These are phyloP conservation scores for Skeletonema tropicum DNA, from an alignment of 108 stramenopile species.

Conservation along the genomic window DNA sequence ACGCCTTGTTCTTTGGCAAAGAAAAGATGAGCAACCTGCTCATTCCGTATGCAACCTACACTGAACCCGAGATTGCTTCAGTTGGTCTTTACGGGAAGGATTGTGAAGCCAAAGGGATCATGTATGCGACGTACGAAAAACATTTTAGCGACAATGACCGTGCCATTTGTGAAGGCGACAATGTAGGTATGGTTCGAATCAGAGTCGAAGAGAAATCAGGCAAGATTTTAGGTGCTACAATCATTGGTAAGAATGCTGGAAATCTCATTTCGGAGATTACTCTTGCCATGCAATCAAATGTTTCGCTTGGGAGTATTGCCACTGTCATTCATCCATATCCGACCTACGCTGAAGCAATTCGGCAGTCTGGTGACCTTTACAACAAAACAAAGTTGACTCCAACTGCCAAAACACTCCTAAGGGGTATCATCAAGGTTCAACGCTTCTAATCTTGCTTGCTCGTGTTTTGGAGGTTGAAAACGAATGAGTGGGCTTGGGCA, in stretches of 20 bases:
- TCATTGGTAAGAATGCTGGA: conserved; percentile 83
- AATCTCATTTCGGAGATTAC: conserved; percentile 90
- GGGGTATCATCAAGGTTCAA: conserved; percentile 62
- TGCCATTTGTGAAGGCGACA: conserved; percentile 76
- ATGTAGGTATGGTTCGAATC: conserved; percentile 85
- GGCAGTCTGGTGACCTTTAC: conserved; percentile 66
- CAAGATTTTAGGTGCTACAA: conserved; percentile 83
- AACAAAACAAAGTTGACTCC: conserved; percentile 63
- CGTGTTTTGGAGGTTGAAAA: too few relatives aligned
- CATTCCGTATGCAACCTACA: conserved; percentile 90
- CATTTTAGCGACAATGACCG: conserved; percentile 86
- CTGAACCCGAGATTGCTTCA: conserved; percentile 88
- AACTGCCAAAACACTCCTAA: conserved; percentile 47
- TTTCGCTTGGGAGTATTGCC: conserved; percentile 66
- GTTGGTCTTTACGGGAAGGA: conserved; percentile 85
- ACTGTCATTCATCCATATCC: conserved; percentile 92
- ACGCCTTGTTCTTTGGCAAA: conserved; percentile 85
- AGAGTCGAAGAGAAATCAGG: conserved; percentile 70
- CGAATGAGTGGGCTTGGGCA: too few relatives aligned
- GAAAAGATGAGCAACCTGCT: conserved; percentile 70
- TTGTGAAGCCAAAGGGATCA: conserved; percentile 64
- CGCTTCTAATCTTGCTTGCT: conserved; percentile 22
- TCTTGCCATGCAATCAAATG: conserved; percentile 82
- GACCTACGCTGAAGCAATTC: conserved; percentile 70
- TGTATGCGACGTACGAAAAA: conserved; percentile 67